Evolutionary conservation across 1,139 yeast species (phyloP), one percentile per base, ranked within the genome.

Genomic region (Blastobotrys buckinghamii): DNA sequence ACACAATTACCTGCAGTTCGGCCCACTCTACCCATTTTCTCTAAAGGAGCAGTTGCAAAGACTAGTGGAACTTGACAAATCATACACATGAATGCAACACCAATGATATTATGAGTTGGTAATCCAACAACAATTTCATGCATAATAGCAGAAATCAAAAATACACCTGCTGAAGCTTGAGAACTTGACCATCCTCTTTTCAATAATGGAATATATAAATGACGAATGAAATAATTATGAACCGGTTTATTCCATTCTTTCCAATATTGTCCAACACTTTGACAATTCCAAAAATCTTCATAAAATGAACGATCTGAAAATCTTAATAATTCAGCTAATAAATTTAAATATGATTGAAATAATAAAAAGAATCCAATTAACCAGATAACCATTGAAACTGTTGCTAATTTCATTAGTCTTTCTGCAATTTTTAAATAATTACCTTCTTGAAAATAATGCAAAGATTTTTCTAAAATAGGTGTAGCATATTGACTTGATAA

Each of bases 251-350:
- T 82, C 88, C 88, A 82, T 53, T 75, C 70, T 49, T 82, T 72
- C 66, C 86, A 78, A 66, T 77, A 82, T 50, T 81, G 79, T 10
- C 80, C 79, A 66, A 82, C 81, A 49, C 82, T 81, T 19, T 80
- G 77, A 47, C 85, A 78, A 50, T 82, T 79, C 88, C 88, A 82
- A 87, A 87, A 82, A 36, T 84, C 83, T 17, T 81, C 83, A 59
- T 82, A 82, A 63, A 82, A 82, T 50, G 79, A 82, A 36, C 88
- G 73, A 59, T 82, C 88, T 1, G 82, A 85, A 60, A 77, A 82
- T 33, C 73, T 60, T 48, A 79, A 76, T 38, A 81, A 60, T 59
- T 82, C 88, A 1, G 85, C 87, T 41, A 81, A 67, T 6, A 75
- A 71, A 57, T 81, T 82, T 54, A 81, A 68, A 43, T 75, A 59